Conservation (phyloP, 352 stramenopile species). For the Phytophthora pisi region DNA sequence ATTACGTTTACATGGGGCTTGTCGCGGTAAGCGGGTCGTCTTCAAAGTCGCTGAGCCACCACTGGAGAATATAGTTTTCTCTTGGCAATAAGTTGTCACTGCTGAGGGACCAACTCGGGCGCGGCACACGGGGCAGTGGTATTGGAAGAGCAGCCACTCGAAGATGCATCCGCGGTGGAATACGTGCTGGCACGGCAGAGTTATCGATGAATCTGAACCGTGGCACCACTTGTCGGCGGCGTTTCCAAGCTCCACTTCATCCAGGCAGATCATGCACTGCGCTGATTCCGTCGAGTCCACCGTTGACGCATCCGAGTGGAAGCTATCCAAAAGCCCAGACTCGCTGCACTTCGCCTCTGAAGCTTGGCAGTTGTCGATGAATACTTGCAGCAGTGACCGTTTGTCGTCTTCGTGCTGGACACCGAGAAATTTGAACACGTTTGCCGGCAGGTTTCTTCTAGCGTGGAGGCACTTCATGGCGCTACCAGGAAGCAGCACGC, state of each 20-base stretch:
- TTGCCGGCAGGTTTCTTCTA: slow-evolving; percentile 44
- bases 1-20: neutral
- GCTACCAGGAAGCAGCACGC: slow-evolving; percentile 57
- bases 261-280: slow-evolving; percentile 53
- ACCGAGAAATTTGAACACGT: slow-evolving; percentile 61
- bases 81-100: slow-evolving; percentile 33
- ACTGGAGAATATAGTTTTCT: slow-evolving; percentile 25
- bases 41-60: slow-evolving; percentile 28
- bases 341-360: slow-evolving; percentile 4
- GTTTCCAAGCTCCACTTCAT: slow-evolving; percentile 39
- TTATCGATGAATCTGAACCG: slow-evolving; percentile 18
- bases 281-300: slow-evolving; percentile 29
- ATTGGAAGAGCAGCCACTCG: slow-evolving; percentile 76
- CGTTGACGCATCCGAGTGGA: slow-evolving; percentile 38
- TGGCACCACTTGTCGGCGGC: slow-evolving; percentile 4
- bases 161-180: slow-evolving; percentile 80
- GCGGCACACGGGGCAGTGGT: slow-evolving; percentile 70
- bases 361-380: slow-evolving; percentile 58
- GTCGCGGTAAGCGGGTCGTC: slow-evolving; percentile 11
- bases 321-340: slow-evolving; percentile 16
- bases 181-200: slow-evolving; percentile 64
- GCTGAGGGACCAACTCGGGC: slow-evolving; percentile 50
- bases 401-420: slow-evolving; percentile 51
- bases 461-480: slow-evolving; percentile 63
- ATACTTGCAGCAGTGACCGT: slow-evolving; percentile 70